phyloP scores from a whole-genome alignment of 2,329 filamentous ascomycete genomes.

The Tolypocladium pustulatum region DNA sequence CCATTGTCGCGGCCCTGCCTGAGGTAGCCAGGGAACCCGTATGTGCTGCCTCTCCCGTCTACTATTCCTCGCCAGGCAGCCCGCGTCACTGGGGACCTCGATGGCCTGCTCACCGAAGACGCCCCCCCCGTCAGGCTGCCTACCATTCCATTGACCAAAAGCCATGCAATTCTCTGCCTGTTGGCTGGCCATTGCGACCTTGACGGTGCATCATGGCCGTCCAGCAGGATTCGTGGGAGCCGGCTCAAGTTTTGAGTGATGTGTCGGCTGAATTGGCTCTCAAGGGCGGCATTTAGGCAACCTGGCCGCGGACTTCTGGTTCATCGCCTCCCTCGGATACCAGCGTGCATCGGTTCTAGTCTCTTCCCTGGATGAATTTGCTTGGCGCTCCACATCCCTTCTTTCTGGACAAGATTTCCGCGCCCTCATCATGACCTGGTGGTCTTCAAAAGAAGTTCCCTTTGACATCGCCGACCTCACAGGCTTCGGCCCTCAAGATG shows the following conservation, averaged over 20 bases:
- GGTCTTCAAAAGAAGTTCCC: no score
- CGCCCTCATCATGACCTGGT: no score
- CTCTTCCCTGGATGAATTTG: no score
- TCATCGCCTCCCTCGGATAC: neutral
- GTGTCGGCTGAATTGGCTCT: neutral
- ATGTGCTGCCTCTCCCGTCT: neutral
- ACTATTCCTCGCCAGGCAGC: neutral
- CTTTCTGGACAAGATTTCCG: no score
- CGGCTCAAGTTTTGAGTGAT: neutral
- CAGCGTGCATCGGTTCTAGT: neutral
- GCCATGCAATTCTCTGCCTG: neutral
- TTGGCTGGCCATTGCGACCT: neutral
- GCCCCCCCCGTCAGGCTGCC: neutral
- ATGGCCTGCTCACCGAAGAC: neutral
- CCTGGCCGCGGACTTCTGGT: neutral
- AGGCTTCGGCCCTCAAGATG: no score
- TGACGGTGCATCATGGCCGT: neutral
- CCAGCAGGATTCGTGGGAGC: neutral
- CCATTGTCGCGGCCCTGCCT: no score
- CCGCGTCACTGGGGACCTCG: neutral
- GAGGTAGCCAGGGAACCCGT: neutral
- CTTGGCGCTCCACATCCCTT: no score
- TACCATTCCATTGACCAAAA: neutral
- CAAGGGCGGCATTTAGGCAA: neutral
- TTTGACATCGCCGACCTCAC: no score